Conservation (phyloP, 2,329 filamentous ascomycete species). For the Scytalidium sp. region DNA sequence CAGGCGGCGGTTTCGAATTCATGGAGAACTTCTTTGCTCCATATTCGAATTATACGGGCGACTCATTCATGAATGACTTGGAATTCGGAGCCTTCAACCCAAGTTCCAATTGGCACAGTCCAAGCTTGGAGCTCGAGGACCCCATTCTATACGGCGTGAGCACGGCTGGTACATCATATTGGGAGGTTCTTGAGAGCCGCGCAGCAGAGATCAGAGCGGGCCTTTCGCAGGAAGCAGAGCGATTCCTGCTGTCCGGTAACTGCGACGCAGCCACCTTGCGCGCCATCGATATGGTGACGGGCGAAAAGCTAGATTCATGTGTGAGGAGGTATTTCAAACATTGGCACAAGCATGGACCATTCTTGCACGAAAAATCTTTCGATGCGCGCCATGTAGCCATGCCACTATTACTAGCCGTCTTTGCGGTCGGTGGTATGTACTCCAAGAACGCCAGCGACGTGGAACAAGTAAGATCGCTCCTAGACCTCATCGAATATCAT, state of each 20-base stretch:
- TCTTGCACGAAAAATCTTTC: slow-evolving; percentile 8
- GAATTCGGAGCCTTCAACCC: slow-evolving; percentile 8
- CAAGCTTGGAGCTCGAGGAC: neutral
- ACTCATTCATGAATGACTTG: slow-evolving; percentile 18
- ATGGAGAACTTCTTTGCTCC: neutral
- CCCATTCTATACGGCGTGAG: neutral
- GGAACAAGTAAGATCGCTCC: slow-evolving; percentile 17
- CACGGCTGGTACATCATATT: neutral
- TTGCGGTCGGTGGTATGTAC: slow-evolving; percentile 7
- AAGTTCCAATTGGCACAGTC: neutral
- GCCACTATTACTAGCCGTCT: slow-evolving; percentile 8
- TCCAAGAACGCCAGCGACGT: slow-evolving; percentile 17
- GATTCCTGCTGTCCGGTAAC: neutral
- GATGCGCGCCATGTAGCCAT: slow-evolving; percentile 5
- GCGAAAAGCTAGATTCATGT: slow-evolving; percentile 19
- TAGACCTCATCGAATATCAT: slow-evolving; percentile 24
- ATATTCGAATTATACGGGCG: neutral
- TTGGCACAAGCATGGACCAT: slow-evolving; percentile 6
- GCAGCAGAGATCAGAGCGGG: neutral
- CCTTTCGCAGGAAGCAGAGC: neutral
- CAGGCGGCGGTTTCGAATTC: neutral
- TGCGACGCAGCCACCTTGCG: slow-evolving; percentile 8
- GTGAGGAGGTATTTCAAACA: slow-evolving; percentile 17
- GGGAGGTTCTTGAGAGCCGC: neutral
- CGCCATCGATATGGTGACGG: slow-evolving; percentile 22